A percentile compares a stretch with the other conserved stretches of the same genome.
phyloP scores from a whole-genome alignment of 163 green algal species.

The Prototheca cutis region DNA sequence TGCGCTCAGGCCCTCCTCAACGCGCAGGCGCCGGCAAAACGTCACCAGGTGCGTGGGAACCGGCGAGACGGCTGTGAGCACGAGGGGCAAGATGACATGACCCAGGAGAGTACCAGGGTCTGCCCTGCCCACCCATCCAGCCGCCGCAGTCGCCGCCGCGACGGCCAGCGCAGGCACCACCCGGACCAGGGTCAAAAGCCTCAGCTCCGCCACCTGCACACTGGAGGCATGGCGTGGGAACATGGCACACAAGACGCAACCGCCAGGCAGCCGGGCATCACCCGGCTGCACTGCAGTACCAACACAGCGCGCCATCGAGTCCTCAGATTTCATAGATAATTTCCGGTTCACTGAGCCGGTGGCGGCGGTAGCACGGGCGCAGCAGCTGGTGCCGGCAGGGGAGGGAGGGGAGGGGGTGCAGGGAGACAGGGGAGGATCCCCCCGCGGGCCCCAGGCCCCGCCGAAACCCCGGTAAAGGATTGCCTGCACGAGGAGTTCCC shows the following conservation, averaged over 20 bases:
- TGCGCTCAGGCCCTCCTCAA: not conserved
- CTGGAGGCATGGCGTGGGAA: not conserved
- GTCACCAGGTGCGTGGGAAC: not conserved
- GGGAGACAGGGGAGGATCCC: no score
- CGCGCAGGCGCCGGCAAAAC: not conserved
- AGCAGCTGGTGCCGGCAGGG: no score
- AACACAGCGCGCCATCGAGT: not conserved
- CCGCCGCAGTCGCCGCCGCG: no score
- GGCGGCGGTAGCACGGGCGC: no score
- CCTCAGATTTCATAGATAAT: constrained; percentile 24
- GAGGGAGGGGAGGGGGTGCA: no score
- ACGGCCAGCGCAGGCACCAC: not conserved
- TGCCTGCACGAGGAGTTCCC: no score
- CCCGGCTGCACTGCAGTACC: not conserved
- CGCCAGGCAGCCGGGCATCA: not conserved
- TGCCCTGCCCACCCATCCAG: no score
- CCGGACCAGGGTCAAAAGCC: not conserved
- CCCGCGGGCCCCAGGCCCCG: no score
- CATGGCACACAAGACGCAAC: no score
- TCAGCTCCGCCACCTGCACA: no score
- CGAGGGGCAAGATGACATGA: not conserved
- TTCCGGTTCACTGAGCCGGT: constrained; percentile 7
- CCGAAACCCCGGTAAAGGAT: no score
- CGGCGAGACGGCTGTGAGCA: not conserved
- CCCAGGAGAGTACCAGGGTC: no score